Base-by-base conservation (phyloP, 1,284 basidiomycete genomes). In the Caloboletus inedulis region DNA sequence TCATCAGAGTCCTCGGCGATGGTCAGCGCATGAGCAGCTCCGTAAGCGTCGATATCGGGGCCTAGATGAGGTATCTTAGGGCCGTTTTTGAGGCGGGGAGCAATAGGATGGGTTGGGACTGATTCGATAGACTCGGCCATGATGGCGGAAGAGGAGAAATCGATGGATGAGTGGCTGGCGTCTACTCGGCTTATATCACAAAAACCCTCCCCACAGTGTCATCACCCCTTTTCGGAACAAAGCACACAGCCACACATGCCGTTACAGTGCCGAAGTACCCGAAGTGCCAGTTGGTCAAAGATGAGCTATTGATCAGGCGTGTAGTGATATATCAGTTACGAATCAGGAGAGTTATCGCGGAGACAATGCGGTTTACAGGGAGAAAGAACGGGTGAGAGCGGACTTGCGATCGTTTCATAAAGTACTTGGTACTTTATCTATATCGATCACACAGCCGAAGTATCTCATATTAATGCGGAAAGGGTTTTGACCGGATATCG, bases 11-110 rank as follows among this genome's bases (percentile, higher is more conserved):
- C 77, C 50, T 84, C 76, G 43, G 89, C 90, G 41, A 93, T 69
- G 13, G 90, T 90, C 73, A 84, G 72, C 13, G 76, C 73, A 69
- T 94, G 93, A 34, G 80, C 79, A 6, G 70, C 66, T 56, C 75
- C 77, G 75, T 95, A 95, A 19, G 86, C 83, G 21, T 84, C 71
- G 62, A 84, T 79, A 66, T 87, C 76, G 29, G 91, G 91, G 3
- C 87, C 88, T 39, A 95, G 65, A 66, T 92, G 89, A 2, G 92
- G 87, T 13, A 60, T 78, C 68, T 84, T 86, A 42, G 63, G 62
- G 18, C 83, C 83, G 48, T 77, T 64, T 57, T 77, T 76, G 60
- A 91, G 63, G 54, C 89, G 83, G 43, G 85, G 80, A 3, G 86
- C 88, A 49, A 91, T 72, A 48, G 89, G 88, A 68, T 89, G 76